Base-by-base conservation (phyloP, 345 rosid genomes). In the Physaria fendleri region DNA sequence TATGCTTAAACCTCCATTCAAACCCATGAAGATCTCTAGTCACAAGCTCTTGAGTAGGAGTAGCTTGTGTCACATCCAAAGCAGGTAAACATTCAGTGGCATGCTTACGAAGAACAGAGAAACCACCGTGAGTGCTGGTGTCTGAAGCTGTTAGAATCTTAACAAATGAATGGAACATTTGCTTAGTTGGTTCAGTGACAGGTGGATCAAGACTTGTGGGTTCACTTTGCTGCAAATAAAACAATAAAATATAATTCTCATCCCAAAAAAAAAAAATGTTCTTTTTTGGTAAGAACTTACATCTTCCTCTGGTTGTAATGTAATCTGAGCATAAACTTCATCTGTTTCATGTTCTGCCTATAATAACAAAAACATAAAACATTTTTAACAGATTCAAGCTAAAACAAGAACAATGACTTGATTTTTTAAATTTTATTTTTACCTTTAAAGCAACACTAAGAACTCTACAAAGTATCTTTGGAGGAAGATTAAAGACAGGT, bases 101-200 rank as follows among this genome's bases (percentile, higher is more conserved):
- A 17, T 90, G 92, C 65, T 85, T 89, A 50, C 88, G 74, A n/a
- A 87, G 84, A 69, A 90, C 90, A 53, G 97, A 86, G 73, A 90
- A 89, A 38, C 95, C 97, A 53, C 97, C 97, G 69, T 90, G 95
- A 37, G 95, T 90, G 75, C 97, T 90, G 21, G 95, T 86, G 38
- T 90, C 97, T 18, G 97, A 84, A 65, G 92, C 95, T 1, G 97
- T 90, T 41, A 90, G 61, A 68, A 87, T 82, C 81, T 86, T 90
- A 69, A 84, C 82, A 74, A 86, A 90, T 0, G 92, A 82, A 62
- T 84, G 82, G 13, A 84, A 72, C 3, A 57, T 38, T 71, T 24
- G 78, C 72, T 68, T 84, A 10, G 68, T 69, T 14, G 75, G 79
- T 72, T 82, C 88, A 9, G 74, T 69, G 0, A 59, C 43, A 14